These are phyloP conservation scores for Amniculicola lignicola DNA, from an alignment of 495 filamentous ascomycete species.

Conservation along the genomic window DNA sequence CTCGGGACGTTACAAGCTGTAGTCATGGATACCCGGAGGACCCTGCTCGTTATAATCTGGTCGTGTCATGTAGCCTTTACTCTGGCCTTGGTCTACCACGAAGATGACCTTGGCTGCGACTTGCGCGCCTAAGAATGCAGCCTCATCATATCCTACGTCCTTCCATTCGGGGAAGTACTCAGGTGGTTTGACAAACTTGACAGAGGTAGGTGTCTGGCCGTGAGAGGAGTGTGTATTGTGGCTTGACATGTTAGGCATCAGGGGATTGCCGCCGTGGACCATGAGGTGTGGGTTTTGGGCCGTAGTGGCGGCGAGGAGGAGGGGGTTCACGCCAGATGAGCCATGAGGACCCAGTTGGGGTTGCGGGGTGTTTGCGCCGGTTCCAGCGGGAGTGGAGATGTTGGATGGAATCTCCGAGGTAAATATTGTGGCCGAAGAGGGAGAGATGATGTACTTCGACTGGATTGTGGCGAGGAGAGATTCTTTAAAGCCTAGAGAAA, in stretches of 20 bases:
- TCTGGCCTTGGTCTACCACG: constrained; percentile 65
- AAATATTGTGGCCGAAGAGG: constrained; percentile 89
- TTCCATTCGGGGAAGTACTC: constrained; percentile 95
- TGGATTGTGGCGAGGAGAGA: constrained; percentile 74
- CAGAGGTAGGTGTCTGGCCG: constrained; percentile 82
- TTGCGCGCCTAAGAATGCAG: constrained; percentile 70
- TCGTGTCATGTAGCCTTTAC: constrained; percentile 69
- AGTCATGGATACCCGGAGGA: constrained; percentile 63
- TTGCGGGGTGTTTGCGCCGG: constrained; percentile 84
- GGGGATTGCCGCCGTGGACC: constrained; percentile 36
- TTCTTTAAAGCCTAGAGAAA: constrained; percentile 70
- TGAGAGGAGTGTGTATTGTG: constrained; percentile 69
- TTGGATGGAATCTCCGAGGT: constrained; percentile 91
- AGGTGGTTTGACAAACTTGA: constrained; percentile 73
- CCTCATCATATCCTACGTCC: constrained; percentile 62
- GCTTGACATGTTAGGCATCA: constrained; percentile 35
- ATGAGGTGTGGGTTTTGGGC: constrained; percentile 50
- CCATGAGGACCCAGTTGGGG: constrained; percentile 54
- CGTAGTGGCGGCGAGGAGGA: constrained; percentile 88
- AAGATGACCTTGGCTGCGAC: constrained; percentile 74
- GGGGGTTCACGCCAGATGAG: constrained; percentile 71
- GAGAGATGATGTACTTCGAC: constrained; percentile 82
- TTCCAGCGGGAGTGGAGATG: constrained; percentile 82
- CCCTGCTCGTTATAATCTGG: constrained; percentile 77
- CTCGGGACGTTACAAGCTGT: constrained; percentile 32